phyloP scores from a whole-genome alignment of 225 moss, liverwort and hornwort species.

The Bryum argenteum region DNA sequence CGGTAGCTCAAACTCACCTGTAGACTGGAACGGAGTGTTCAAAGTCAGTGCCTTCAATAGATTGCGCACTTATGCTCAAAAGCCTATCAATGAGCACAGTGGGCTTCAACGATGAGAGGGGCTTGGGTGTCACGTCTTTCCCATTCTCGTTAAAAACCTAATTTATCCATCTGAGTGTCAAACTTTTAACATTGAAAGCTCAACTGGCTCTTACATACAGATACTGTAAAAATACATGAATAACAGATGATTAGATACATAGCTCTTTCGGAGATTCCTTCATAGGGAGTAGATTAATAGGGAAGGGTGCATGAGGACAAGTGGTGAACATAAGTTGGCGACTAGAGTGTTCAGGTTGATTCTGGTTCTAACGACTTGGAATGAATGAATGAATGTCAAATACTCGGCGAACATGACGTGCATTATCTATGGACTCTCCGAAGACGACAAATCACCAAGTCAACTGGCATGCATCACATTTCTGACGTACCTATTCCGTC shows the following conservation, averaged over 20 bases:
- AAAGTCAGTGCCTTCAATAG: conserved; percentile 52
- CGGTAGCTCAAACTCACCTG: conserved; percentile 48
- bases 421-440: conserved; percentile 1
- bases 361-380: conserved; percentile 12
- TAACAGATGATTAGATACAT: not conserved
- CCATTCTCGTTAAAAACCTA: conserved; percentile 92
- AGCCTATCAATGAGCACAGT: conserved; percentile 73
- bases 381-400: not conserved
- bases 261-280: not conserved
- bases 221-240: too few species aligned
- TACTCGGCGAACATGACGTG: not conserved
- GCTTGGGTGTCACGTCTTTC: conserved; percentile 94
- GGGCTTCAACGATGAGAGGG: conserved; percentile 75
- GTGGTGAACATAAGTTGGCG: not conserved
- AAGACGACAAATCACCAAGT: not conserved
- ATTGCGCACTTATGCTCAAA: conserved; percentile 44
- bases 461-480: not conserved
- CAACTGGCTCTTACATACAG: not conserved
- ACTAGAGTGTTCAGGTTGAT: conserved; percentile 6
- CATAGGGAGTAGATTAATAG: not conserved
- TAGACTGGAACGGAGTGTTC: conserved; percentile 62
- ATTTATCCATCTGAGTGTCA: conserved; percentile 11
- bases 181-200: not conserved
- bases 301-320: not conserved
- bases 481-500: not conserved